A percentile compares a stretch with the other conserved stretches of the same genome.
phyloP scores from a whole-genome alignment of 2,329 filamentous ascomycete species.

The Penicillium janthinellum region DNA sequence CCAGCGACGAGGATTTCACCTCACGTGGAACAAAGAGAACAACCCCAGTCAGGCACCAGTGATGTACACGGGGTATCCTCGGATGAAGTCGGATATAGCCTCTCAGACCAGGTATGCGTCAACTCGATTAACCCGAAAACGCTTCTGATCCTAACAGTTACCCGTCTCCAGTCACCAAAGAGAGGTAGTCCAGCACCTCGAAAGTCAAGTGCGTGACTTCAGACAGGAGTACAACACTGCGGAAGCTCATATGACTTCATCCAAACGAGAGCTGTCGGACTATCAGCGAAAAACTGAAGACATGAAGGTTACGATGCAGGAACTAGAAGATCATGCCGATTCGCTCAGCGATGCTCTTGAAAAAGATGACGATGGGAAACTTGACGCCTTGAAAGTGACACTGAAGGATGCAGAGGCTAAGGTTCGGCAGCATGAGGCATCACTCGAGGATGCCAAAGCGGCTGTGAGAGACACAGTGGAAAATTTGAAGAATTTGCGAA shows the following conservation, averaged over 20 bases:
- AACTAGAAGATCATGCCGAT: conserved; percentile 63
- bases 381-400: conserved; percentile 61
- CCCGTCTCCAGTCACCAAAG: conserved; percentile 44
- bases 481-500: conserved; percentile 39
- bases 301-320: conserved; percentile 61
- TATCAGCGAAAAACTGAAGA: conserved; percentile 51
- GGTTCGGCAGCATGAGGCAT: conserved; percentile 43
- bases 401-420: conserved; percentile 61
- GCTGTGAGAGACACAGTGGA: conserved; percentile 49
- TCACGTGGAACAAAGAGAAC: conserved; percentile 55
- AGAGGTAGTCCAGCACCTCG: conserved; percentile 55
- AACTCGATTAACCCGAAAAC: too few species aligned
- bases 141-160: conserved; percentile 1
- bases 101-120: conserved; percentile 60
- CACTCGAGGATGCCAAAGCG: conserved; percentile 52
- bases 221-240: conserved; percentile 53
- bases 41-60: conserved; percentile 57
- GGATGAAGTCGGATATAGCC: conserved; percentile 79
- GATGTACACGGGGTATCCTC: conserved; percentile 57
- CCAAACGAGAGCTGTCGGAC: conserved; percentile 51
- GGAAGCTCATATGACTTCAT: conserved; percentile 53
- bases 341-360: conserved; percentile 68
- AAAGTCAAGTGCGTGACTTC: conserved; percentile 57
- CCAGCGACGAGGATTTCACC: conserved; percentile 61
- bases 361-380: conserved; percentile 63